Evolutionary conservation across 306 rosid genomes (phyloP).

Genomic region (Begonia loranthoides): DNA sequence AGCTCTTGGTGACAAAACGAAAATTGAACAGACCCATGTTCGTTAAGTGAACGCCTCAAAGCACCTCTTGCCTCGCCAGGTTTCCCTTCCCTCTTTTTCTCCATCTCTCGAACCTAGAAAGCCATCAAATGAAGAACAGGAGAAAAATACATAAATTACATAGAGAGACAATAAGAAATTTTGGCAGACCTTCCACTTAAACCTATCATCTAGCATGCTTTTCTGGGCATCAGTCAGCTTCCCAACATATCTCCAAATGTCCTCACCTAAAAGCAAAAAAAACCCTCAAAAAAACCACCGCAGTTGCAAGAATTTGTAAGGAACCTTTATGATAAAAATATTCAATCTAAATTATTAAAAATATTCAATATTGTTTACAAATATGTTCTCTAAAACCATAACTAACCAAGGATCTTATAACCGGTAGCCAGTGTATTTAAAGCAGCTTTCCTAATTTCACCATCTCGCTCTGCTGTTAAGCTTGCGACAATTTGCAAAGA

Average conservation of each 20-base stretch:
- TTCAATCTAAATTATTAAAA: too few relatives aligned
- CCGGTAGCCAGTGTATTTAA: constrained; percentile 89
- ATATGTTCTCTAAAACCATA: neutral
- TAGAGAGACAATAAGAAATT: neutral
- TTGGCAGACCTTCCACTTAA: constrained; percentile 84
- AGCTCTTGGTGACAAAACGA: too few relatives aligned
- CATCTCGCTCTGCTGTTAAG: constrained; percentile 95
- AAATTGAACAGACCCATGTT: constrained; percentile 70
- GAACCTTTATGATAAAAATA: too few relatives aligned
- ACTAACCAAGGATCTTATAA: constrained; percentile 94
- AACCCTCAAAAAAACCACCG: neutral
- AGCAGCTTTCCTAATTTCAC: constrained; percentile 94
- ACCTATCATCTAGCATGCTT: constrained; percentile 95
- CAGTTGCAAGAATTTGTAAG: too few relatives aligned
- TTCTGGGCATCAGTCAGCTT: constrained; percentile 94
- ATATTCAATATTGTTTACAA: too few relatives aligned
- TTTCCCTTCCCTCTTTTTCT: constrained; percentile 91
- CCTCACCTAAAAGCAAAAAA: constrained; percentile 53
- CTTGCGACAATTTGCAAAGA: constrained; percentile 90
- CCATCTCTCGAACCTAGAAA: constrained; percentile 85
- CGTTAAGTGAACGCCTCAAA: constrained; percentile 82
- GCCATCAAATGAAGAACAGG: constrained; percentile 10
- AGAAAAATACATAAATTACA: constrained; percentile 3
- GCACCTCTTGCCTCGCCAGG: constrained; percentile 97
- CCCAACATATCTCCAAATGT: constrained; percentile 95